Evolutionary conservation across 2,329 filamentous ascomycete genomes (phyloP).

Genomic region (Elsinoe australis): DNA sequence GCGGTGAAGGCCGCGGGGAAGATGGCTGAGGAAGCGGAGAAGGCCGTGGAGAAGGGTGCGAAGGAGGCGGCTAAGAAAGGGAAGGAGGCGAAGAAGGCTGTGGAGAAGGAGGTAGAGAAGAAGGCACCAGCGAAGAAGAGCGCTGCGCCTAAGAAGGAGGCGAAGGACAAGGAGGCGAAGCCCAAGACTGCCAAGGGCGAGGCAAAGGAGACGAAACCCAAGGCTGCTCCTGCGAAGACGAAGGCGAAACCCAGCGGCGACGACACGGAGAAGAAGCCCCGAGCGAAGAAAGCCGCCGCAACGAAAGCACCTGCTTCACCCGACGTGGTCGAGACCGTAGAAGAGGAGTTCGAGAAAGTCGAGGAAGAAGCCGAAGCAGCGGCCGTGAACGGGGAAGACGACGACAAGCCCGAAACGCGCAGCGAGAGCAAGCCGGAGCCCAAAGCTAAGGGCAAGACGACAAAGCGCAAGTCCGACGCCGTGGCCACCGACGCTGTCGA

Average conservation of each 20-base stretch:
- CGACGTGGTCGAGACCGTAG: not conserved
- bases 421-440: not conserved
- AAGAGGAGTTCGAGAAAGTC: not conserved
- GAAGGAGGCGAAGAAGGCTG: constrained; percentile 1
- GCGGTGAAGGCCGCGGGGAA: not conserved
- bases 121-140: not conserved
- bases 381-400: not conserved
- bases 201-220: constrained; percentile 4
- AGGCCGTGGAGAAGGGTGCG: constrained; percentile 1
- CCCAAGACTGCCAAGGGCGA: not conserved
- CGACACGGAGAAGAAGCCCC: not conserved
- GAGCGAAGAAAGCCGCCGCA: not conserved
- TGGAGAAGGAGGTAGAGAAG: not conserved
- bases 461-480: constrained; percentile 35
- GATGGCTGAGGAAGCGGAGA: constrained; percentile 4
- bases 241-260: not conserved
- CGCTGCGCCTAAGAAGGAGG: not conserved
- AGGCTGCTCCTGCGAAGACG: not conserved
- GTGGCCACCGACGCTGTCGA: constrained; percentile 55
- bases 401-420: not conserved
- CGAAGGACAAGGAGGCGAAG: not conserved
- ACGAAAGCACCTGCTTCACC: too few relatives aligned
- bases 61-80: not conserved
- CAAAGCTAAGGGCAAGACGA: not conserved
- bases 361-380: not conserved